Conservation (phyloP, 208 protist species). For the Wallacemonas rigidus region DNA sequence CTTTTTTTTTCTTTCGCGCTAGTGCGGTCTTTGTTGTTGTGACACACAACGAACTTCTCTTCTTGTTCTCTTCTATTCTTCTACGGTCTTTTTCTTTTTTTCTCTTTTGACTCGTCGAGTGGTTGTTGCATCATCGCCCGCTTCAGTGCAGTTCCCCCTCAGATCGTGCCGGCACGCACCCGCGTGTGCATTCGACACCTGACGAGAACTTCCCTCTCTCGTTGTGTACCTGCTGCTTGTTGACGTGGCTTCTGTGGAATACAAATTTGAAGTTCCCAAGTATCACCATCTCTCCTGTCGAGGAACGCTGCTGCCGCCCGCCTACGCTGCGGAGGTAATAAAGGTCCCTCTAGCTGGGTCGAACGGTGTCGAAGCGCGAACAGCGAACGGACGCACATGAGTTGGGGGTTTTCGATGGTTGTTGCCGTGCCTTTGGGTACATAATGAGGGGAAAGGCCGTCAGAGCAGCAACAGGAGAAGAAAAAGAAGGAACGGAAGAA, state of each 20-base stretch:
- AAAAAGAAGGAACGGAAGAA: neutral
- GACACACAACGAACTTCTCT: neutral
- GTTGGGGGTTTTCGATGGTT: neutral
- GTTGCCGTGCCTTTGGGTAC: neutral
- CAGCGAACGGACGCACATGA: neutral
- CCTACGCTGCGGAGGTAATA: slow-evolving; percentile 17
- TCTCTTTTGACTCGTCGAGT: neutral
- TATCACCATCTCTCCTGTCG: neutral
- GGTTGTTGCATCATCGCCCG: too few relatives aligned
- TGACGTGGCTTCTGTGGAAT: neutral
- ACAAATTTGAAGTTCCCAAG: neutral
- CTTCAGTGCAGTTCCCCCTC: too few relatives aligned
- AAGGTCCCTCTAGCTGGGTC: neutral
- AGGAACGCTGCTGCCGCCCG: slow-evolving; percentile 13
- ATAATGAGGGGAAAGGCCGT: neutral
- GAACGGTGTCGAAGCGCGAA: too few relatives aligned
- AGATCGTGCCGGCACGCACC: too few relatives aligned
- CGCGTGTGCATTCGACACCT: too few relatives aligned
- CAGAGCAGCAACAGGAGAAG: neutral
- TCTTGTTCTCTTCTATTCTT: neutral
- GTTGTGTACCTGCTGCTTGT: neutral
- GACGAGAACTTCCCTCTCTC: too few relatives aligned
- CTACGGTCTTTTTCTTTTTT: neutral
- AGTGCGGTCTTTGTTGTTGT: neutral
- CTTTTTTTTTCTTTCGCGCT: neutral